These are phyloP conservation scores for Stylosanthes scabra DNA, from an alignment of 331 rosid species.

Conservation along the genomic window DNA sequence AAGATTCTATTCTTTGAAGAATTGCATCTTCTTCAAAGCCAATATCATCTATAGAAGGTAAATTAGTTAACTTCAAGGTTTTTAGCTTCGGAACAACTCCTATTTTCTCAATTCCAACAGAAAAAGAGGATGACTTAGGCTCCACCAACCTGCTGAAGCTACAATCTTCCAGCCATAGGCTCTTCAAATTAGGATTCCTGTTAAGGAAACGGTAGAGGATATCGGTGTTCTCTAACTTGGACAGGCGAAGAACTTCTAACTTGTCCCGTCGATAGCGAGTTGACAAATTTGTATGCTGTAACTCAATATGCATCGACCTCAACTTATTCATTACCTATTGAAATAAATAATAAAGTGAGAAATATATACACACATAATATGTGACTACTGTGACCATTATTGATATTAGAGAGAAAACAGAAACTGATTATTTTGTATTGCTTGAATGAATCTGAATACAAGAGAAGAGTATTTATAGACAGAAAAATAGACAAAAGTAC, in stretches of 20 bases:
- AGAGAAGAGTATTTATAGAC: no score
- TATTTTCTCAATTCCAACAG: not conserved
- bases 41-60: not conserved
- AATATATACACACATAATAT: no score
- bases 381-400: no score
- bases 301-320: constrained; percentile 14
- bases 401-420: no score
- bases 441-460: no score
- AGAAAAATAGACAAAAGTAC: no score
- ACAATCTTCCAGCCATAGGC: not conserved
- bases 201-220: not conserved
- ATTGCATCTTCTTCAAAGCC: not conserved
- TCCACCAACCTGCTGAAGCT: not conserved
- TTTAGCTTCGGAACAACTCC: constrained; percentile 5
- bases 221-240: not conserved
- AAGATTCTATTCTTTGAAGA: constrained; percentile 11
- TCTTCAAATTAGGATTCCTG: constrained; percentile 15
- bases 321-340: constrained; percentile 14
- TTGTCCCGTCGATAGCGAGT: not conserved
- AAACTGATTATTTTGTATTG: no score
- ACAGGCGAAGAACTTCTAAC: not conserved
- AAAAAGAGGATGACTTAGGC: not conserved
- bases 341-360: not conserved
- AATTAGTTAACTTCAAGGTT: not conserved
- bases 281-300: not conserved